phyloP scores from a whole-genome alignment of 2,329 filamentous ascomycete genomes.

The Nothophoma quercina region DNA sequence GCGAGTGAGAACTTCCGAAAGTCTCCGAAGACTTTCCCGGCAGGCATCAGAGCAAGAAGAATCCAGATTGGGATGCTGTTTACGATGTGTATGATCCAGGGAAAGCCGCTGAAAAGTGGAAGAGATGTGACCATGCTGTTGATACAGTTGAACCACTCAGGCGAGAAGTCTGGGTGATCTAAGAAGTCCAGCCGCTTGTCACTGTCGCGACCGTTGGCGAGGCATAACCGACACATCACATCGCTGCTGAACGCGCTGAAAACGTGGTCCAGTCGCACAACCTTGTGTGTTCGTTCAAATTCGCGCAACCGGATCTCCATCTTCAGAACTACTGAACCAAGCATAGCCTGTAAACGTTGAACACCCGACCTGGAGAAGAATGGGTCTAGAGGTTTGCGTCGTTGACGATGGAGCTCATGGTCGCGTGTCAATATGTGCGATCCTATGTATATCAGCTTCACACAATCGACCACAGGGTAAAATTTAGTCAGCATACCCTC shows the following conservation, averaged over 20 bases:
- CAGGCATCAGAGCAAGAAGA: too few species aligned
- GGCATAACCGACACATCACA: not conserved
- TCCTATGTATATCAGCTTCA: not conserved
- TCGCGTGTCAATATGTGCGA: not conserved
- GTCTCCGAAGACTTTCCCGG: too few species aligned
- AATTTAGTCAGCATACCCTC: not conserved
- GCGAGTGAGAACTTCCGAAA: not conserved
- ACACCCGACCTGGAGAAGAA: not conserved
- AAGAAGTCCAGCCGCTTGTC: too few species aligned
- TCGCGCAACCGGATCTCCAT: not conserved
- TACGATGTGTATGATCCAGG: not conserved
- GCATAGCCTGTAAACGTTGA: not conserved
- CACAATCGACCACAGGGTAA: too few species aligned
- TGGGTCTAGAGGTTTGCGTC: not conserved
- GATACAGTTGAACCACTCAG: not conserved
- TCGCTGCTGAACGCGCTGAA: not conserved
- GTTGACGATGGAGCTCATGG: not conserved
- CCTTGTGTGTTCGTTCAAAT: not conserved
- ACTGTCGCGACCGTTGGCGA: not conserved
- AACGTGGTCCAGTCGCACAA: not conserved
- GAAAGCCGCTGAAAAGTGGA: not conserved
- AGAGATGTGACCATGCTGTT: not conserved
- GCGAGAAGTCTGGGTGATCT: not conserved
- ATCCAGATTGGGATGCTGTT: not conserved
- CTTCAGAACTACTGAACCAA: not conserved